These are phyloP conservation scores for Fusarium sororula DNA, from an alignment of 2,329 filamentous ascomycete genomes.

Conservation along the genomic window DNA sequence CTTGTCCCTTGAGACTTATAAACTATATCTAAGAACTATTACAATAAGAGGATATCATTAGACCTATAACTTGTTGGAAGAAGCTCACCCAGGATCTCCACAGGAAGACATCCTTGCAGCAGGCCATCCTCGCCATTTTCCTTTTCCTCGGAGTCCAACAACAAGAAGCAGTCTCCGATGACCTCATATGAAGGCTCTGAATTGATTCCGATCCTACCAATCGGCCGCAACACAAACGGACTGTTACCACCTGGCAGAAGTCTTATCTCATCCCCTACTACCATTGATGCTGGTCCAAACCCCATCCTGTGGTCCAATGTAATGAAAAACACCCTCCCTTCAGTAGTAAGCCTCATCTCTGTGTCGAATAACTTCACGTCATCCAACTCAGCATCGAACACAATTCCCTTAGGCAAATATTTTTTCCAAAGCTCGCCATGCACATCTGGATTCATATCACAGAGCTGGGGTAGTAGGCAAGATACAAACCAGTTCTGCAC, in stretches of 20 bases:
- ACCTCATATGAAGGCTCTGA: neutral
- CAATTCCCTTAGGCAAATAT: fast-evolving
- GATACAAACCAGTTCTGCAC: neutral
- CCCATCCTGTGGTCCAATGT: neutral
- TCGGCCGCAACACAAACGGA: neutral
- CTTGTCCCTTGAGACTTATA: neutral
- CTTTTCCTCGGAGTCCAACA: neutral
- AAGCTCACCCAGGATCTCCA: neutral
- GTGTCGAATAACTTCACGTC: neutral
- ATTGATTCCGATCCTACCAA: fast-evolving
- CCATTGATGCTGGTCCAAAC: neutral
- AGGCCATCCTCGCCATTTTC: neutral
- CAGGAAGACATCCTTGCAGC: neutral
- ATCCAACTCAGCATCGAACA: neutral
- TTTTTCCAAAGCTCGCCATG: neutral
- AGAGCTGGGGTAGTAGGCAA: neutral
- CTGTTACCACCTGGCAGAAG: neutral
- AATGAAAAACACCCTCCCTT: neutral
- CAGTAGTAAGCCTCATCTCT: neutral
- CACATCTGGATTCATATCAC: neutral
- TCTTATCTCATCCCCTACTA: neutral
- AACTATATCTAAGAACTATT: neutral
- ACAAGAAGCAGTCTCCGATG: neutral
- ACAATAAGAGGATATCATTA: neutral
- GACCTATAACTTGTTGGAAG: neutral